Evolutionary conservation across 441 rosid genomes (phyloP).

Genomic region (Euphorbia corollata): DNA sequence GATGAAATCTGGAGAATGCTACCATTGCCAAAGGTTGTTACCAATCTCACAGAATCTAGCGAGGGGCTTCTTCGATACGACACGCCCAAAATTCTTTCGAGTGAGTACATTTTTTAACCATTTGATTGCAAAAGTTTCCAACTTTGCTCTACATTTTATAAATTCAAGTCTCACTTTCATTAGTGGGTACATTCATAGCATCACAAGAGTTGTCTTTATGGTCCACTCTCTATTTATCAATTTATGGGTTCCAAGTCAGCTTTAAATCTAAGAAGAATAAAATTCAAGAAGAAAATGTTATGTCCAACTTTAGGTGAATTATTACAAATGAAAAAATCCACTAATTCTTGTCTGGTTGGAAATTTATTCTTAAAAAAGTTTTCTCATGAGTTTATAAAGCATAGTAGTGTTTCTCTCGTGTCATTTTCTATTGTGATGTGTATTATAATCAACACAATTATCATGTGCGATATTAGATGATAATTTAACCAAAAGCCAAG

Average conservation of each 20-base stretch:
- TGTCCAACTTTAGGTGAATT: slow-evolving; percentile 6
- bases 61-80: slow-evolving; percentile 72
- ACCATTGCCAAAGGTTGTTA: slow-evolving; percentile 61
- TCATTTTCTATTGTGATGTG: slow-evolving; percentile 5
- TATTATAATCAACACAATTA: slow-evolving; percentile 1
- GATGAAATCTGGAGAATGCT: slow-evolving; percentile 64
- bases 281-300: neutral
- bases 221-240: slow-evolving; percentile 11
- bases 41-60: slow-evolving; percentile 48
- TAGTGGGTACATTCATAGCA: too few relatives aligned
- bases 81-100: slow-evolving; percentile 69
- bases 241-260: slow-evolving; percentile 16
- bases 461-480: slow-evolving; percentile 12
- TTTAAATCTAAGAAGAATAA: neutral
- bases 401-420: neutral
- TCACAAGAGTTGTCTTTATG: slow-evolving; percentile 4
- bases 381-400: neutral
- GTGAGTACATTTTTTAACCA: slow-evolving; percentile 35
- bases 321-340: neutral
- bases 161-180: too few relatives aligned
- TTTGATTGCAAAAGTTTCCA: neutral
- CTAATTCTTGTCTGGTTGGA: slow-evolving; percentile 7
- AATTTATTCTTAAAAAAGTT: neutral
- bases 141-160: too few relatives aligned
- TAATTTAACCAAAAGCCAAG: neutral